Conservation (phyloP, 2,329 filamentous ascomycete species). For the Fusarium foetens region DNA sequence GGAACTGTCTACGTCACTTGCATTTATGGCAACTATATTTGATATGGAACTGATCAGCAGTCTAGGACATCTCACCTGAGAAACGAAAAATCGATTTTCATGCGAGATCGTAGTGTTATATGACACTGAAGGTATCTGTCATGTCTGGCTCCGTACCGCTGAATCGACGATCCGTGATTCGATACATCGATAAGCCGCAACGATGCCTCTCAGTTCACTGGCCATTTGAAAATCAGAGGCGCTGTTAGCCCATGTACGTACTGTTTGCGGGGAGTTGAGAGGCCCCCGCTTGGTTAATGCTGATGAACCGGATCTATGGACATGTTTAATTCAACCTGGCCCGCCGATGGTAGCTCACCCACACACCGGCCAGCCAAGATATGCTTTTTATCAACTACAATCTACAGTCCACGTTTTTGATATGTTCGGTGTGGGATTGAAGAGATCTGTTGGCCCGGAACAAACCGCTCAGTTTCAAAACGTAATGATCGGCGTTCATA, state of each 20-base stretch:
- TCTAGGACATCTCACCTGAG: not conserved
- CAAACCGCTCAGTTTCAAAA: not conserved
- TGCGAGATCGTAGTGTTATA: not conserved
- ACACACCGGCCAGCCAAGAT: not conserved
- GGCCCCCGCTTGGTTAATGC: not conserved
- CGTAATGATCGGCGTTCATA: not conserved
- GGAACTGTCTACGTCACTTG: not conserved
- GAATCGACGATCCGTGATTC: not conserved
- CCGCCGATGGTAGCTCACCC: not conserved
- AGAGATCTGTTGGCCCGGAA: not conserved
- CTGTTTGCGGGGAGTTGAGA: too few species aligned
- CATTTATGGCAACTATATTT: not conserved
- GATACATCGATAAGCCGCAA: not conserved
- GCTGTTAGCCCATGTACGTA: not conserved
- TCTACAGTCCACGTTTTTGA: not conserved
- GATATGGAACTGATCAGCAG: not conserved
- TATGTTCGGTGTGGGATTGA: not conserved
- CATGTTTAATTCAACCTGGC: not conserved
- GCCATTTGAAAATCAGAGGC: not conserved
- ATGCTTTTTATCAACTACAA: not conserved
- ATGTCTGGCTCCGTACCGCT: not conserved
- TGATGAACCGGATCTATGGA: not conserved
- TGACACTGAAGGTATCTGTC: not conserved
- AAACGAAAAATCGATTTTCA: constrained; percentile 20
- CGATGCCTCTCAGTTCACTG: not conserved